Base-by-base conservation (phyloP, 768 basidiomycete genomes). In the Termitomyces sp. region DNA sequence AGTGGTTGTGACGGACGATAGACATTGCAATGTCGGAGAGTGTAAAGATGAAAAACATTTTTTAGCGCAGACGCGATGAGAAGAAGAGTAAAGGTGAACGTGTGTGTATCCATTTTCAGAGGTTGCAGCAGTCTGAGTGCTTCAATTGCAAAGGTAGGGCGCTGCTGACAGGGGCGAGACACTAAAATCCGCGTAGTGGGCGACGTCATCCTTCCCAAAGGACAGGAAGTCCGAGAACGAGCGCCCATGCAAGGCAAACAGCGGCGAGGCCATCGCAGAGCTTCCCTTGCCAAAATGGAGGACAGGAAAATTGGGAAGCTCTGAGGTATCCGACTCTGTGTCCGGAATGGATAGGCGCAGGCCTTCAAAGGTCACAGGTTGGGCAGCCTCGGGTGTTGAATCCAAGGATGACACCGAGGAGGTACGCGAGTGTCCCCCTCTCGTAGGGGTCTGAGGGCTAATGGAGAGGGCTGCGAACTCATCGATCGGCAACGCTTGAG, bases 401-500 rank as follows among this genome's bases (percentile, higher is more conserved):
- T 83, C 80, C 42, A 79, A 59, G 9, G 82, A 84, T 7, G 80
- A 81, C n/a, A 72, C 66, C 11, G 82, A 75, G 6, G 79, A 77
- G 59, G 79, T 73, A 22, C 72, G 74, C 41, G 67, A 63, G 58
- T 73, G 72, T 49, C 71, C 70, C 59, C 70, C 66, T 40, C 74
- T 71, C 41, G 68, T 68, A 20, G 82, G 83, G 32, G 81, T 80
- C 58, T 74, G 70, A 27, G 84, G 82, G 11, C 78, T 71, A 52
- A 86, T 73, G 23, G 84, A 78, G n/a, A 87, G 70, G 15, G 76
- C 75, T 46, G 82, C 77, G 63, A 84, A 80, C 66, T 76, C 68
- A 62, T 69, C 63, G 52, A 77, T 70, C 56, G 79, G 70, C 60
- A 73, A 60, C 53, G 50, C 68, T 60, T 53, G 61, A 48, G 57